Base-by-base conservation (phyloP, 2,329 filamentous ascomycete species). In the Graphiopsis chlorocephala region DNA sequence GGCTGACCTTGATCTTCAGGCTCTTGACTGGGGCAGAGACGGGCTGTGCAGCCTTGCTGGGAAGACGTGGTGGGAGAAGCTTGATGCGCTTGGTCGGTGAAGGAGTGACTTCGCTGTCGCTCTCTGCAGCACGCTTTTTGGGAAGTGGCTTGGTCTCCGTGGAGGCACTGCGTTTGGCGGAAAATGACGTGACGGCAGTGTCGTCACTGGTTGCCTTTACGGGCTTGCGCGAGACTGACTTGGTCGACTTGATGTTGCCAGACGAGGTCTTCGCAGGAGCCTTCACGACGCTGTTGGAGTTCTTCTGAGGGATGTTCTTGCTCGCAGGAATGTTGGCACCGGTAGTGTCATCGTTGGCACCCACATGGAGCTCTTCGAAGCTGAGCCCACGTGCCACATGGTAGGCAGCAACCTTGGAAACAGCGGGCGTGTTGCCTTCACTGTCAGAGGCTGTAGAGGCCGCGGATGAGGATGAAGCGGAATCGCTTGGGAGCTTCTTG, bases 361-460 rank as follows among this genome's bases (percentile, higher is more conserved):
- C 14, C 35, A 63, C 53, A 35, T 63, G 31, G 6, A 63, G 26
- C n/a, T 63, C 33, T 10, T 63, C 61, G 33, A 63, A 57, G 52
- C 10, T 33, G 52, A 25, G n/a, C 31, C 61, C 61, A 25, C 50
- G 50, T 25, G 61, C 61, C 20, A 33, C 33, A 11, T 63, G 25
- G 52, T 45, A 53, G 52, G 50, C 61, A 56, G 50, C 50, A 57
- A 63, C 23, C 33, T 59, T 26, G 35, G 38, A 57, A 20, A n/a
- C 53, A 57, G 53, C 31, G 3, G 31, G 23, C 12, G 53, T 20
- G 53, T 31, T 20, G 12, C n/a, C 29, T 17, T 56, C 53, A 26
- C 53, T 35, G 53, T 56, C 53, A 28, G 56, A 58, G 10, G 42
- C 2, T 29, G 15, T 35, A 10, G 57, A 60, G 57, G 31, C 17